Evolutionary conservation across 2,329 filamentous ascomycete species (phyloP).

Genomic region (Tolypocladium inflatum): DNA sequence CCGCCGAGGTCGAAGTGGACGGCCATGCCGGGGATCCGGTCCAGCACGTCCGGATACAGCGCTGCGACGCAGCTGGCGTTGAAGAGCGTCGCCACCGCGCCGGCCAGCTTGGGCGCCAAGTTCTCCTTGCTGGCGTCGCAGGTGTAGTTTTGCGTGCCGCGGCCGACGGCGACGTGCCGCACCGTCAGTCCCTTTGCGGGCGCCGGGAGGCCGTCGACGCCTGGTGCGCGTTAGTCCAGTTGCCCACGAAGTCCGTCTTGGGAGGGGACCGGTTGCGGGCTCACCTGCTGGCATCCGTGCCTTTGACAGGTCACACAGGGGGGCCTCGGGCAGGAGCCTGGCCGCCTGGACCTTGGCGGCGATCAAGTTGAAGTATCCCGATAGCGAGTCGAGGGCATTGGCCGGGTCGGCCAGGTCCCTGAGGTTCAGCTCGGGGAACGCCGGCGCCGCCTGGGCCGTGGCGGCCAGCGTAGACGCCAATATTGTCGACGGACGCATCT

Average conservation of each 20-base stretch:
- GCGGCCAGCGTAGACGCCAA: conserved; percentile 34
- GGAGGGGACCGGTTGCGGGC: conserved; percentile 6
- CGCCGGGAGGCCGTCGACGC: conserved; percentile 49
- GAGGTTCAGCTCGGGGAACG: conserved; percentile 25
- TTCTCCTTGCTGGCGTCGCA: conserved; percentile 55
- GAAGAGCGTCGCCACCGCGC: conserved; percentile 78
- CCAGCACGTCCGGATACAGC: conserved; percentile 56
- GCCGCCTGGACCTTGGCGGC: conserved; percentile 43
- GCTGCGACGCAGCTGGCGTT: conserved; percentile 75
- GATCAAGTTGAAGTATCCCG: conserved; percentile 52
- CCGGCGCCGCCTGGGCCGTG: conserved; percentile 37
- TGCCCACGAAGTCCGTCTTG: not conserved
- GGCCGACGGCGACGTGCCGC: conserved; percentile 74
- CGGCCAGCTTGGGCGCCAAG: conserved; percentile 52
- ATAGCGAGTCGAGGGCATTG: conserved; percentile 35
- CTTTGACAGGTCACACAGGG: conserved; percentile 44
- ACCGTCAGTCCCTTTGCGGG: conserved; percentile 52
- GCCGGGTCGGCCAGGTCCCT: conserved; percentile 24
- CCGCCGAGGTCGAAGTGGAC: conserved; percentile 53
- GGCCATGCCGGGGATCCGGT: conserved; percentile 54
- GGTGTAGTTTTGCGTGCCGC: conserved; percentile 91
- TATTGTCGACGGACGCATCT: conserved; percentile 42
- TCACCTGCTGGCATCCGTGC: conserved; percentile 41
- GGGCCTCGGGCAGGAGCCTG: conserved; percentile 28
- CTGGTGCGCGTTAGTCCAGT: conserved; percentile 18